These are phyloP conservation scores for Cephalotrichum gorgonifer DNA, from an alignment of 2,329 filamentous ascomycete species.

Conservation along the genomic window DNA sequence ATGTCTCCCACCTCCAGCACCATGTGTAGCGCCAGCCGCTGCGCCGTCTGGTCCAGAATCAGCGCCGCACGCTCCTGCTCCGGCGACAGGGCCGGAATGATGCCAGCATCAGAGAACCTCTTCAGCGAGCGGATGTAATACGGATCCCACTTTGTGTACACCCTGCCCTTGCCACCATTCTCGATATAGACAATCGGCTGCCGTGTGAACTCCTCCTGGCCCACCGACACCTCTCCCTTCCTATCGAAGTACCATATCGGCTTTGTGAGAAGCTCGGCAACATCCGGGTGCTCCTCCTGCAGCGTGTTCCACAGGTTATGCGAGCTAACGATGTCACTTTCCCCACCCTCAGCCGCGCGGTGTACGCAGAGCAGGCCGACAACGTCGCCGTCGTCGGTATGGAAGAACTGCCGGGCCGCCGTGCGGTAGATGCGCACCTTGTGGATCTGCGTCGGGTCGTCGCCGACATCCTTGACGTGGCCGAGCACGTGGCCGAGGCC, in stretches of 20 bases:
- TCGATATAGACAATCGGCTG: constrained; percentile 70
- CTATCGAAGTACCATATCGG: constrained; percentile 90
- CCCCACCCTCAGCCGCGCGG: constrained; percentile 68
- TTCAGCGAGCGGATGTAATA: constrained; percentile 72
- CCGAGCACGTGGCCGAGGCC: constrained; percentile 75
- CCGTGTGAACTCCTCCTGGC: constrained; percentile 65
- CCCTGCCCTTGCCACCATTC: constrained; percentile 44
- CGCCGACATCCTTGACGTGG: constrained; percentile 81
- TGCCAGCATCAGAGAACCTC: constrained; percentile 61
- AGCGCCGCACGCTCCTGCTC: constrained; percentile 60
- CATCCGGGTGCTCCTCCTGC: constrained; percentile 64
- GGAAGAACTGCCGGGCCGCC: constrained; percentile 47
- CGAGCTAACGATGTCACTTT: constrained; percentile 69
- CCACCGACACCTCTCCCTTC: constrained; percentile 69
- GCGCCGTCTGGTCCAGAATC: constrained; percentile 57
- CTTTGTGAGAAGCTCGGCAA: constrained; percentile 62
- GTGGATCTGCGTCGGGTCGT: constrained; percentile 67
- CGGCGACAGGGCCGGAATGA: constrained; percentile 61
- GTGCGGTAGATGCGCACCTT: constrained; percentile 83
- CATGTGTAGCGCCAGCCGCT: constrained; percentile 69
- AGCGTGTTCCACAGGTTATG: constrained; percentile 78
- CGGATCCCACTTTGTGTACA: constrained; percentile 73
- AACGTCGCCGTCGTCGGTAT: constrained; percentile 72
- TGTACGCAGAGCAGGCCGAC: constrained; percentile 77
- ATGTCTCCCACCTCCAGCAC: constrained; percentile 79